Evolutionary conservation across 2,329 filamentous ascomycete genomes (phyloP).

Genomic region (Huntiella omanensis): DNA sequence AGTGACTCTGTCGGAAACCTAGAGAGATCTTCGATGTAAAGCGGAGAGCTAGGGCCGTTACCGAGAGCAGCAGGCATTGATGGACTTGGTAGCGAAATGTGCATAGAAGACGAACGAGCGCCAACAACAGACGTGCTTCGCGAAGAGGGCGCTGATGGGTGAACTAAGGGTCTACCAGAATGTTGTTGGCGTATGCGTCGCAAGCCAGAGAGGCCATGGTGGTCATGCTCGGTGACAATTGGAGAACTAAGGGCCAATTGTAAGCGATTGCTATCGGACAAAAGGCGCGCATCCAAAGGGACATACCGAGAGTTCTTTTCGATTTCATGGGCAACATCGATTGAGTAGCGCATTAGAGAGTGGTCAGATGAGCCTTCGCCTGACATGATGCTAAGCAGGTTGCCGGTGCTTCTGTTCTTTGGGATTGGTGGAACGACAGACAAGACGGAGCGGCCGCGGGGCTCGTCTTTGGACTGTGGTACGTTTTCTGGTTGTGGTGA

Average conservation of each 20-base stretch:
- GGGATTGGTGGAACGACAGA: constrained; percentile 3
- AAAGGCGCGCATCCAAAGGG: neutral
- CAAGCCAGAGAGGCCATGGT: constrained; percentile 69
- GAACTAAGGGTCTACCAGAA: constrained; percentile 42
- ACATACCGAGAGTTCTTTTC: constrained; percentile 7
- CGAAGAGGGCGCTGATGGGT: constrained; percentile 46
- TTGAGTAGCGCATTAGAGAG: constrained; percentile 8
- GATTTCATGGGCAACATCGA: constrained; percentile 8
- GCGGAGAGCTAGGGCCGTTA: constrained; percentile 51
- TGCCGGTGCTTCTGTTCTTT: constrained; percentile 11
- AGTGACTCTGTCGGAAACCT: constrained; percentile 90
- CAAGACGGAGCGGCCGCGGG: neutral
- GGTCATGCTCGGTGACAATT: constrained; percentile 69
- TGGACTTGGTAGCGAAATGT: constrained; percentile 40
- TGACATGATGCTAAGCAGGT: constrained; percentile 5
- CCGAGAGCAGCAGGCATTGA: constrained; percentile 28
- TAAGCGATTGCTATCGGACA: neutral
- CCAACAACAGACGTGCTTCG: constrained; percentile 36
- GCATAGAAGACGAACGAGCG: constrained; percentile 55
- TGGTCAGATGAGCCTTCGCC: constrained; percentile 1
- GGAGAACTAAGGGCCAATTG: constrained; percentile 41
- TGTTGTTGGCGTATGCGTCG: constrained; percentile 85
- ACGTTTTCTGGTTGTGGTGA: constrained; percentile 1
- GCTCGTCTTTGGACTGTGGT: constrained; percentile 1
- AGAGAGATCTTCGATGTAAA: constrained; percentile 70